phyloP scores from a whole-genome alignment of 305 asterid genomes.

The Fraxinus ornus region DNA sequence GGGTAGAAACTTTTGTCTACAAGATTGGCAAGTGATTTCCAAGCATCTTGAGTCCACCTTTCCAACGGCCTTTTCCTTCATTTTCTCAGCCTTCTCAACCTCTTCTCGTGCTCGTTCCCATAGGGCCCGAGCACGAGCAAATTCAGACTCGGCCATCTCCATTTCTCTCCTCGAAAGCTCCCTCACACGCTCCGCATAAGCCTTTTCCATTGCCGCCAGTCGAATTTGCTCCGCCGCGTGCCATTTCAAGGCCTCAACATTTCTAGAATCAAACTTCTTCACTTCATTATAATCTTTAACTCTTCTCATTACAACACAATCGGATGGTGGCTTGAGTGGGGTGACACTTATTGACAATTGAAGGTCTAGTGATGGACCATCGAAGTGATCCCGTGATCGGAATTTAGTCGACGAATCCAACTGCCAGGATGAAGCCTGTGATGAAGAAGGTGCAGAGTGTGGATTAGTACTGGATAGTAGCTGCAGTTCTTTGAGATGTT shows the following conservation, averaged over 20 bases:
- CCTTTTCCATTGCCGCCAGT: conserved; percentile 68
- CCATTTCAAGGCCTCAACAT: conserved; percentile 59
- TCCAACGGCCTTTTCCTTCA: conserved; percentile 49
- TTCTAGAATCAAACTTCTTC: conserved; percentile 8
- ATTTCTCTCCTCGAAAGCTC: conserved; percentile 77
- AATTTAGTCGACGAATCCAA: conserved; percentile 16
- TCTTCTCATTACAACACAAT: conserved; percentile 26
- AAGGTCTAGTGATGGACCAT: conserved; percentile 51
- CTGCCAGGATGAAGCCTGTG: conserved; percentile 32
- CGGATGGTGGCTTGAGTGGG: conserved; percentile 32
- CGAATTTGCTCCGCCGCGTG: conserved; percentile 81
- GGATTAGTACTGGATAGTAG: conserved; percentile 37
- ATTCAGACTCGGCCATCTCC: conserved; percentile 76
- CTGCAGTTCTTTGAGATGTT: conserved; percentile 49
- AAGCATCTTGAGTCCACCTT: conserved; percentile 39
- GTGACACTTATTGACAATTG: conserved; percentile 45
- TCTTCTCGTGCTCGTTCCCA: conserved; percentile 83
- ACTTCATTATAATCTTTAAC: conserved; percentile 19
- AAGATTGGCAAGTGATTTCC: conserved; percentile 80
- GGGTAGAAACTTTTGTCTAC: conserved; percentile 69
- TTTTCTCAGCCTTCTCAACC: conserved; percentile 57
- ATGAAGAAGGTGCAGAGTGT: conserved; percentile 22
- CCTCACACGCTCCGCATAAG: conserved; percentile 72
- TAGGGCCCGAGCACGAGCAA: conserved; percentile 54
- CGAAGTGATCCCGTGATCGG: conserved; percentile 21